Evolutionary conservation across 805 yeast species (phyloP), one percentile per base, ranked within the genome.

Genomic region (Zygoascus ofunaensis): DNA sequence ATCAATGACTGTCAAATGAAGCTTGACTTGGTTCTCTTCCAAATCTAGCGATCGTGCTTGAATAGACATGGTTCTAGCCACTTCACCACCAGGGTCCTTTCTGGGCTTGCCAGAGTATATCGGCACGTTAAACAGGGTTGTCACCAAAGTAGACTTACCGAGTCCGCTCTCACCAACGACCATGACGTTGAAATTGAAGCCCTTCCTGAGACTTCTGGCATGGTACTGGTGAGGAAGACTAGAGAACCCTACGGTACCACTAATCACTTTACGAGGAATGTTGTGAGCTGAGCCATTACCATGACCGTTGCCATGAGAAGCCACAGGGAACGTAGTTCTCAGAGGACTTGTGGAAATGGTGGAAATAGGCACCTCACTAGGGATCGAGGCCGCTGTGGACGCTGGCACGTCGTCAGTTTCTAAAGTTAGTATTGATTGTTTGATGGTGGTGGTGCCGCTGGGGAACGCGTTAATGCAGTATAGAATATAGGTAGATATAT

Each of bases 151-250:
- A 28, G 92, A 72, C 68, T 90, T 90, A 56, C 98, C 98, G 50
- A 90, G 72, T 4, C 98, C 97, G 48, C 80, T 71, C 68, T 86
- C 94, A 32, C 72, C 71, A 26, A 89, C 94, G 47, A 86, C 87
- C 77, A 92, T 76, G 49, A 92, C 62, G 62, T 92, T 92, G 61
- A 92, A 76, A 56, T 72, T 76, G 72, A 92, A 92, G 12, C 98
- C 98, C 59, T 85, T 76, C 64, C 83, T 81, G 49, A 87, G 77
- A 2, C 95, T 82, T 65, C 84, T 87, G 67, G 95, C 80, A 69
- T 92, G 97, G 96, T 97, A 92, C 70, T 92, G 98, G 61, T 89
- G 92, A 47, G 98, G 98, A 59, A 92, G 73, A 67, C 89, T 92
- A 54, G 97, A 95, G 68, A 92, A 92, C 4, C 98, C 98, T 45